phyloP scores from a whole-genome alignment of 176 grass and related monocot species.

The Poa pratensis region DNA sequence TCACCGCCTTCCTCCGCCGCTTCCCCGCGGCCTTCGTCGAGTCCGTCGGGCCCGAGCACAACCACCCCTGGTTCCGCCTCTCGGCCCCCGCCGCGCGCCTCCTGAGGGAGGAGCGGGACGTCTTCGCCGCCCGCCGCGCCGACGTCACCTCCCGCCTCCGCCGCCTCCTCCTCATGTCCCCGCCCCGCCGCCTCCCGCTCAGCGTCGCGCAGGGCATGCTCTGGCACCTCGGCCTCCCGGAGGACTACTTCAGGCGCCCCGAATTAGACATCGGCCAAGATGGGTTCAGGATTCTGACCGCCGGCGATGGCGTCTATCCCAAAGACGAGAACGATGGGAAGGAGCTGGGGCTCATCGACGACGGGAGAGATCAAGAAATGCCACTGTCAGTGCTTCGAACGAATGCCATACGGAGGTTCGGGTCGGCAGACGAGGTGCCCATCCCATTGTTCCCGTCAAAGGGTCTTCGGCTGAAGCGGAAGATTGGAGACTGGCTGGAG shows the following conservation, averaged over 20 bases:
- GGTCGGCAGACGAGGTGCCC: slow-evolving; percentile 39
- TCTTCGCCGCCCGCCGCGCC: slow-evolving; percentile 45
- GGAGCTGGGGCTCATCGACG: slow-evolving; percentile 45
- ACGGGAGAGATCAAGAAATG: slow-evolving; percentile 35
- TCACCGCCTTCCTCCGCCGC: slow-evolving; percentile 66
- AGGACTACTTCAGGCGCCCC: slow-evolving; percentile 58
- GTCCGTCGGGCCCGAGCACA: slow-evolving; percentile 66
- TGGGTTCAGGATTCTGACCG: slow-evolving; percentile 57
- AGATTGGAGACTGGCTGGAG: slow-evolving; percentile 73
- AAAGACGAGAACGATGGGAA: slow-evolving; percentile 37
- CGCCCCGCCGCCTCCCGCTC: slow-evolving; percentile 53
- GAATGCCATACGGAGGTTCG: slow-evolving; percentile 45
- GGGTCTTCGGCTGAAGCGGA: slow-evolving; percentile 72
- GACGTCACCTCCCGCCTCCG: slow-evolving; percentile 60
- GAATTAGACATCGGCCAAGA: slow-evolving; percentile 48
- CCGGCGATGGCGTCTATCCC: not conserved
- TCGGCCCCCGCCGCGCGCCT: slow-evolving; percentile 48
- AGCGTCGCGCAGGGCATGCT: slow-evolving; percentile 67
- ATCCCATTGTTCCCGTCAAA: slow-evolving; percentile 76
- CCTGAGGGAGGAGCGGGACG: slow-evolving; percentile 51
- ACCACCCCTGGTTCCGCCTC: slow-evolving; percentile 81
- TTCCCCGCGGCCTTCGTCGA: slow-evolving; percentile 78
- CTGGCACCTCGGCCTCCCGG: slow-evolving; percentile 82
- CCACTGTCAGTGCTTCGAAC: slow-evolving; percentile 60
- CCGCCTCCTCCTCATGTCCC: slow-evolving; percentile 68